phyloP scores from a whole-genome alignment of 1,139 yeast genomes.

The Saccharomyces hybrid region DNA sequence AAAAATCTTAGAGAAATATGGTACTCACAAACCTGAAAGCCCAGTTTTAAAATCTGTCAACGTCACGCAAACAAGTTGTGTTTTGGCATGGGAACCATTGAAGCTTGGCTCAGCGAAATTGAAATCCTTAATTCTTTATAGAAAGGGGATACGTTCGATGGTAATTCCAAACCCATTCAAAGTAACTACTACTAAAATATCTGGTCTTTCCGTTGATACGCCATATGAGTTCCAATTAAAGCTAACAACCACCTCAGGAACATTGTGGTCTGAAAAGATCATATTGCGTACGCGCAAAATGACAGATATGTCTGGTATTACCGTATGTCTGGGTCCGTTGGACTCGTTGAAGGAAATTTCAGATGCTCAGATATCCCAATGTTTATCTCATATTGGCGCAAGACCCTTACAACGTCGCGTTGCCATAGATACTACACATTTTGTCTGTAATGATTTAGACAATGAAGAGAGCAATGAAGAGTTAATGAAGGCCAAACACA shows the following conservation, averaged over 20 bases:
- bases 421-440: constrained; percentile 89
- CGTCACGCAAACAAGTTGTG: constrained; percentile 95
- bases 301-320: constrained; percentile 92
- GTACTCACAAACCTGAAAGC: constrained; percentile 58
- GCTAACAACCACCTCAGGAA: constrained; percentile 85
- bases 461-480: constrained; percentile 23
- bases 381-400: constrained; percentile 74
- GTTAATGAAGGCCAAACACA: constrained; percentile 64
- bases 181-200: constrained; percentile 76
- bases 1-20: constrained; percentile 65
- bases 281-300: constrained; percentile 83
- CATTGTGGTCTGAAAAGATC: constrained; percentile 58
- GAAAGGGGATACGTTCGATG: constrained; percentile 65
- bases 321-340: constrained; percentile 82
- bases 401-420: constrained; percentile 67
- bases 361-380: constrained; percentile 51
- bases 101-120: constrained; percentile 78
- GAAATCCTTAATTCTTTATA: constrained; percentile 68
- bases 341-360: constrained; percentile 53
- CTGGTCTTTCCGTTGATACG: constrained; percentile 86
- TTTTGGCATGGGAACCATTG: constrained; percentile 86
- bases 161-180: constrained; percentile 78
- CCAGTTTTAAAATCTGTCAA: no score
- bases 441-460: constrained; percentile 58
- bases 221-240: constrained; percentile 72